Conservation (phyloP, 305 asterid genomes). For the Rubia balearica region DNA sequence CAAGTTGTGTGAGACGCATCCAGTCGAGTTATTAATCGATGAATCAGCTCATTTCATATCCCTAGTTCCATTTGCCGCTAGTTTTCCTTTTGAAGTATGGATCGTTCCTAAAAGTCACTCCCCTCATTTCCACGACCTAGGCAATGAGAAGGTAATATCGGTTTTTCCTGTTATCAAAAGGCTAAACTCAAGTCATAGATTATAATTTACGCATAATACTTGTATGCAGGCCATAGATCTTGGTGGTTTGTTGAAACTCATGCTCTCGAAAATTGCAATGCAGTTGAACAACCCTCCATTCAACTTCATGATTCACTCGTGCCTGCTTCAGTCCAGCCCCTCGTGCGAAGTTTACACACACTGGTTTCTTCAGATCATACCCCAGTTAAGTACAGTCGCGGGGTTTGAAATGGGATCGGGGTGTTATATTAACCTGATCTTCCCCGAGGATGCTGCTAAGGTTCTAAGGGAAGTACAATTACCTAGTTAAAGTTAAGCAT, state of each 20-base stretch:
- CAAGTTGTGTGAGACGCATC: conserved; percentile 49
- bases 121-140: conserved; percentile 65
- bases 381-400: conserved; percentile 61
- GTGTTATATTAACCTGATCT: conserved; percentile 84
- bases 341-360: conserved; percentile 43
- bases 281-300: conserved; percentile 85
- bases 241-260: conserved; percentile 65
- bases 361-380: conserved; percentile 89
- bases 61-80: conserved; percentile 72
- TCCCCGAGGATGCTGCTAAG: conserved; percentile 92
- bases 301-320: conserved; percentile 65
- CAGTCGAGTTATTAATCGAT: conserved; percentile 37
- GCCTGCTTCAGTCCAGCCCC: conserved; percentile 45
- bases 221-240: conserved; percentile 67
- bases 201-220: too few species aligned
- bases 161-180: not conserved
- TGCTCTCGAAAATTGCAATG: conserved; percentile 57
- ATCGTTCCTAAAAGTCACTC: conserved; percentile 69
- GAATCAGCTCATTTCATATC: conserved; percentile 63
- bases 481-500: conserved; percentile 8
- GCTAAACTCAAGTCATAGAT: not conserved
- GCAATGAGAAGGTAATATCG: conserved; percentile 50
- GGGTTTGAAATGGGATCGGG: conserved; percentile 87
- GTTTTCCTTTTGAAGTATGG: conserved; percentile 85
- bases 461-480: conserved; percentile 51